These are phyloP conservation scores for Melastoma malabathricum DNA, from an alignment of 345 rosid genomes.

Conservation along the genomic window DNA sequence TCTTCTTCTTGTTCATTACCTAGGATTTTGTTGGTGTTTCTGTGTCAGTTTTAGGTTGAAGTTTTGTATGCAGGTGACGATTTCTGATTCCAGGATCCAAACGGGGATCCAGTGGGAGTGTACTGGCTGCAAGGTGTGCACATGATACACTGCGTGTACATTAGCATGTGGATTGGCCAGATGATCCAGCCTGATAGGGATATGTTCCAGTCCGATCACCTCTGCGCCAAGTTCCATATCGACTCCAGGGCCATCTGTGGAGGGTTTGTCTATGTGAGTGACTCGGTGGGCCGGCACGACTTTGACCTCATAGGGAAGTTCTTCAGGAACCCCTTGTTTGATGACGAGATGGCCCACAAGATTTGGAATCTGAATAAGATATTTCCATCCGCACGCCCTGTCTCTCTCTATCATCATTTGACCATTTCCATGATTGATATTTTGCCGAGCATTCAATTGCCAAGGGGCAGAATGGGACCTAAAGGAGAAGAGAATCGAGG, in stretches of 20 bases:
- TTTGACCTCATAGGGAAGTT: slow-evolving; percentile 62
- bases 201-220: slow-evolving; percentile 90
- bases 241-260: slow-evolving; percentile 84
- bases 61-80: slow-evolving; percentile 49
- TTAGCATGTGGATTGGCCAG: slow-evolving; percentile 93
- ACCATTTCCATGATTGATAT: neutral
- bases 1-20: neutral
- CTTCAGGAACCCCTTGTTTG: slow-evolving; percentile 71
- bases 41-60: neutral
- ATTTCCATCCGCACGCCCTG: neutral
- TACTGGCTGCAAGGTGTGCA: slow-evolving; percentile 90
- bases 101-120: slow-evolving; percentile 79
- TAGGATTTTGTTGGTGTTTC: neutral
- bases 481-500: slow-evolving; percentile 37
- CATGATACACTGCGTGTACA: slow-evolving; percentile 84
- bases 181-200: slow-evolving; percentile 93
- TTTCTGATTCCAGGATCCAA: slow-evolving; percentile 90
- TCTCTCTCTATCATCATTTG: neutral
- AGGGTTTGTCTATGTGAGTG: slow-evolving; percentile 77
- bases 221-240: slow-evolving; percentile 75
- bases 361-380: slow-evolving; percentile 89
- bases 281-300: slow-evolving; percentile 56
- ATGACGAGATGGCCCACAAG: slow-evolving; percentile 57
- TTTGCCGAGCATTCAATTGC: slow-evolving; percentile 68
- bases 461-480: slow-evolving; percentile 93